Evolutionary conservation across 805 yeast species (phyloP).

Genomic region (Starmerella tilneyi): DNA sequence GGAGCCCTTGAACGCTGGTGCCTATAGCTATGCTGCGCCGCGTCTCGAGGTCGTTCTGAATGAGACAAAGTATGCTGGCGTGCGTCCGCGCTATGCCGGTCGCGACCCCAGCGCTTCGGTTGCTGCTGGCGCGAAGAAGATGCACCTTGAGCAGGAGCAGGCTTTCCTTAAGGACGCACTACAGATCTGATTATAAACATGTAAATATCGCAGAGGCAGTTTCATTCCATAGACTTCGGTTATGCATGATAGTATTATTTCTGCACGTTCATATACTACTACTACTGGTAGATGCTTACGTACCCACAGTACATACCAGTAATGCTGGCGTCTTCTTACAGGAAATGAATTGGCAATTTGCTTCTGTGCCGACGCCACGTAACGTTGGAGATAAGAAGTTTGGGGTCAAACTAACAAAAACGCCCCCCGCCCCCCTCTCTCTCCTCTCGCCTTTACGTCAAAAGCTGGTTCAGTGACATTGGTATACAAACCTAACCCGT

Average conservation of each 20-base stretch:
- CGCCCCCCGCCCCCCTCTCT: not conserved
- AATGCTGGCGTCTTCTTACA: too few species aligned
- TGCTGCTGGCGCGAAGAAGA: conserved; percentile 91
- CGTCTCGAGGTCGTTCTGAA: conserved; percentile 67
- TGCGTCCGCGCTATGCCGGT: conserved; percentile 74
- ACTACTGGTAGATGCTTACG: too few species aligned
- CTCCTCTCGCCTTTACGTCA: not conserved
- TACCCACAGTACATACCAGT: too few species aligned
- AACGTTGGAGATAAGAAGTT: too few species aligned
- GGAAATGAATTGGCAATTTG: too few species aligned
- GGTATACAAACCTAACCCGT: not conserved
- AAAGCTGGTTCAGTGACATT: not conserved
- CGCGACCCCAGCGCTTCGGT: conserved; percentile 97
- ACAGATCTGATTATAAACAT: conserved; percentile 13
- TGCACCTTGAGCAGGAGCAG: conserved; percentile 81
- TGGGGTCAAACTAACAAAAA: not conserved
- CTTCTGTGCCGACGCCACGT: too few species aligned
- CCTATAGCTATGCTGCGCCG: conserved; percentile 70
- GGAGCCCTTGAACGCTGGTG: conserved; percentile 97
- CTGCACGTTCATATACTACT: too few species aligned
- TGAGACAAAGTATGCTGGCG: conserved; percentile 59
- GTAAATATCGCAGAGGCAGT: too few species aligned
- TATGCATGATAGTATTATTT: too few species aligned
- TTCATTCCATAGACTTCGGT: too few species aligned
- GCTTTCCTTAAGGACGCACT: conserved; percentile 75